Evolutionary conservation across 352 stramenopile genomes (phyloP), one percentile per base, ranked within the genome.

Genomic region (Phytophthora pseudosyringae): DNA sequence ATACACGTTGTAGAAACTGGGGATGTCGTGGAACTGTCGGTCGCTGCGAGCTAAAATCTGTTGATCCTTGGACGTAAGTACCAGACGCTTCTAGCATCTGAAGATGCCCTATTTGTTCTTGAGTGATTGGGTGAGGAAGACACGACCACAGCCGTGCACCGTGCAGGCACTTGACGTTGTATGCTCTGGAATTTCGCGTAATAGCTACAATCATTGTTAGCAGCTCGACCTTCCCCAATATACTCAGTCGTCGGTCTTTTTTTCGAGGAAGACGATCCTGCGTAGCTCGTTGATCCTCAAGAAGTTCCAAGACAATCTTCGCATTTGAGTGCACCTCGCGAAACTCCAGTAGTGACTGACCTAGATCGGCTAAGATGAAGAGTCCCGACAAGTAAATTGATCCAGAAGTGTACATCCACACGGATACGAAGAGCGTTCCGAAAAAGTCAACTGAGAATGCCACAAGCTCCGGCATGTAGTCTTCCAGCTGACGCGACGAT

Each of bases 381-480:
- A 44, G 11, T 1, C 16, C 32, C 1, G 47, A 44, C 5, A 55
- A 15, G 9, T 55, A 52, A 8, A 55, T 29, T 0, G 51, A 64
- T 10, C 28, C 25, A 0, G 58, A 45, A 18, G 41, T 48, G 11
- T 35, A 61, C 28, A 68, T 61, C 35, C 56, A 71, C 10, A 63
- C 56, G 4, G 43, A 62, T 3, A 65, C 45, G 15, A 67, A 71
- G 4, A 66, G 56, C n/a, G 49, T 25, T 26, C 54, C 18, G 11
- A 67, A 59, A 18, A 71, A 56, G 21, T 67, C 64, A 7, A 63
- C 43, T 0, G 39, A 49, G 21, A 67, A 53, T 1, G 59, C 51
- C 7, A 67, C 48, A 5, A 59, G 28, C 33, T 52, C 47, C 1
- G 49, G 59, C 1, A 60, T 45, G 28, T 36, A 62, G 13, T 67